These are phyloP conservation scores for Pachyrhizus erosus DNA, from an alignment of 306 rosid genomes.

Conservation along the genomic window DNA sequence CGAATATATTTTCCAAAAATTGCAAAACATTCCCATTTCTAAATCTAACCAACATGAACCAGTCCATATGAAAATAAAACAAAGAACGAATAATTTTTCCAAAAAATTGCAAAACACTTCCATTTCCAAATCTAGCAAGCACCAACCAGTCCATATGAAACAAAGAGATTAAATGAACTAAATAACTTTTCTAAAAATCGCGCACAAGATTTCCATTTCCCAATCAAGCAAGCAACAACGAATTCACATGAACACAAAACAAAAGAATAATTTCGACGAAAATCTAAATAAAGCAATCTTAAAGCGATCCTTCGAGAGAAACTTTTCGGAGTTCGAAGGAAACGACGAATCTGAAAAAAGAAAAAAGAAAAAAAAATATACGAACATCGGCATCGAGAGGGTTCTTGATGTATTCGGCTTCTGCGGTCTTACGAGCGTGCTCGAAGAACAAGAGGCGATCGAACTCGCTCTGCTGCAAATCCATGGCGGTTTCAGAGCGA, in stretches of 20 bases:
- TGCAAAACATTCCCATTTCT: not conserved
- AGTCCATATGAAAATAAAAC: not conserved
- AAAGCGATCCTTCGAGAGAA: not conserved
- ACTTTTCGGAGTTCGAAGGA: not conserved
- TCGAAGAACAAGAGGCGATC: conserved; percentile 87
- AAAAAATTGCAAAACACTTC: not conserved
- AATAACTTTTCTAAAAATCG: not conserved
- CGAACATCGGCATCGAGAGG: conserved; percentile 88
- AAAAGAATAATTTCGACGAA: not conserved
- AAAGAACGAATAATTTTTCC: not conserved
- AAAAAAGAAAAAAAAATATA: not conserved
- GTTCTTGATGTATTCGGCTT: conserved; percentile 58
- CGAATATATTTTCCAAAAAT: not conserved
- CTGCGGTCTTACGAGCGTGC: conserved; percentile 79
- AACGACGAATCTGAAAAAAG: not conserved
- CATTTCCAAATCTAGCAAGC: not conserved
- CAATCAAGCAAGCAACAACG: not conserved
- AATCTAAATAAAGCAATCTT: not conserved
- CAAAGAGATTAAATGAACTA: not conserved
- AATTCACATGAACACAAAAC: not conserved
- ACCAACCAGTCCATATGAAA: not conserved
- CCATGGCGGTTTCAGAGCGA: conserved; percentile 43
- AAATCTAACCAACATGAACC: not conserved
- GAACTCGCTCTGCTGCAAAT: conserved; percentile 69
- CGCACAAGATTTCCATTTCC: not conserved